Percentiles rank a stretch among this genome's conserved stretches.
Conservation (phyloP, 2,329 filamentous ascomycete genomes). For the Arthrobotrys conoides region DNA sequence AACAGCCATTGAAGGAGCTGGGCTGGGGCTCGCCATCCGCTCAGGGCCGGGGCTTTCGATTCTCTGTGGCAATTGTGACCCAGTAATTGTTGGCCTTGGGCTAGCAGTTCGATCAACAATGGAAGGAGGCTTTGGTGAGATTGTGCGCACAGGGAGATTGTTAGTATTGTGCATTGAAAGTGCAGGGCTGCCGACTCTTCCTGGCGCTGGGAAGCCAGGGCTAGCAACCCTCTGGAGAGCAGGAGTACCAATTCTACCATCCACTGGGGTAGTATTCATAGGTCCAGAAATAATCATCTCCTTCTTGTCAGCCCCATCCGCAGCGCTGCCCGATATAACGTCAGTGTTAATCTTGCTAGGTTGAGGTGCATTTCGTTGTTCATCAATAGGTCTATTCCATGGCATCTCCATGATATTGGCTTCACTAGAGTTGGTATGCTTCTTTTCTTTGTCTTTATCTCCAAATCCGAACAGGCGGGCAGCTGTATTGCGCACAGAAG, state of each 20-base stretch:
- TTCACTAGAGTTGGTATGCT: constrained; percentile 24
- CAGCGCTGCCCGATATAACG: background rate
- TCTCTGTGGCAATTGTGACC: constrained; percentile 33
- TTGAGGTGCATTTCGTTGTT: constrained; percentile 34
- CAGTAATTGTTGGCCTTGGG: constrained; percentile 31
- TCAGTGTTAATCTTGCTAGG: constrained; percentile 22
- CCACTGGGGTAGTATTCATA: constrained; percentile 57
- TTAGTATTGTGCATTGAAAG: constrained; percentile 38
- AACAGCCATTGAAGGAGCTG: constrained; percentile 51
- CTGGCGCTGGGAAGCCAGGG: constrained; percentile 51
- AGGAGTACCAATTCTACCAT: constrained; percentile 56
- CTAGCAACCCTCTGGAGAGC: constrained; percentile 53
- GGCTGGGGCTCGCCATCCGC: constrained; percentile 51
- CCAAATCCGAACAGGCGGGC: constrained; percentile 58
- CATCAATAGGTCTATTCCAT: constrained; percentile 56
- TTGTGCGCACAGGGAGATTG: constrained; percentile 42
- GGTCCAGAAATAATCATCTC: constrained; percentile 60
- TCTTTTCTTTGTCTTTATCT: constrained; percentile 56
- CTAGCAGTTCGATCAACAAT: constrained; percentile 45
- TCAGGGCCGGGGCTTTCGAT: constrained; percentile 57
- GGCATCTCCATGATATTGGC: constrained; percentile 61
- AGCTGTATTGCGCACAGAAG: constrained; percentile 49
- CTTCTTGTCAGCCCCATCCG: constrained; percentile 43
- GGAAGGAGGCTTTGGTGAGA: constrained; percentile 48
- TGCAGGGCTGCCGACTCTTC: constrained; percentile 55